A percentile compares a stretch with the other conserved stretches of the same genome.
phyloP scores from a whole-genome alignment of 192 early-diverging fungal species.

The Coemansia biformis region DNA sequence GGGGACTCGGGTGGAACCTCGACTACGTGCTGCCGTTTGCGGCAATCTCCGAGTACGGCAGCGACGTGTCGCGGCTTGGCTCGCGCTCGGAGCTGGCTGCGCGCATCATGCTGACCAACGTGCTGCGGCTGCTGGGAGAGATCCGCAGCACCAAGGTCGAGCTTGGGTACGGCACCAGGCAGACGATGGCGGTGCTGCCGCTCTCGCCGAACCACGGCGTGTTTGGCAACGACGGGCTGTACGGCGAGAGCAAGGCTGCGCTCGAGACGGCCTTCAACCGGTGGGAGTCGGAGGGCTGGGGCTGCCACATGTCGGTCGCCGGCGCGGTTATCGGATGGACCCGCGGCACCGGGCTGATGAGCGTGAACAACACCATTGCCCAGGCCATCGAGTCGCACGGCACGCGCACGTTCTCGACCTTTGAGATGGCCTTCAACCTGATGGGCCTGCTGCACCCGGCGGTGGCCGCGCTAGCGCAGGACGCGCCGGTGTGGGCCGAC shows the following conservation, averaged over 20 bases:
- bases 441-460: conserved; percentile 79
- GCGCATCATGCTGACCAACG: conserved; percentile 92
- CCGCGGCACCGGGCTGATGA: conserved; percentile 93
- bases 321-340: conserved; percentile 98
- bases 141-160: conserved; percentile 73
- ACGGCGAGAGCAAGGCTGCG: conserved; percentile 89
- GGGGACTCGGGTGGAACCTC: conserved; percentile 75
- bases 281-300: conserved; percentile 86
- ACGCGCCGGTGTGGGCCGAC: conserved; percentile 91
- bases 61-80: conserved; percentile 77
- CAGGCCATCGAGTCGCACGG: conserved; percentile 75
- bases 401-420: conserved; percentile 83
- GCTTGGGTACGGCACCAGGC: conserved; percentile 66
- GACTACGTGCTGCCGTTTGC: conserved; percentile 95
- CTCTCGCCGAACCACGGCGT: conserved; percentile 96
- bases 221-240: conserved; percentile 88
- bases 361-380: conserved; percentile 81
- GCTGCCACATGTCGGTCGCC: conserved; percentile 71
- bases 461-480: conserved; percentile 63
- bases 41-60: conserved; percentile 78
- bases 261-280: conserved; percentile 90
- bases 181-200: conserved; percentile 82
- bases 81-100: conserved; percentile 78
- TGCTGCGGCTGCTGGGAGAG: conserved; percentile 79
- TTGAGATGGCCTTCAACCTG: conserved; percentile 94